Base-by-base conservation (phyloP, 148 eudicot genomes). In the Pharnaceum exiguum region DNA sequence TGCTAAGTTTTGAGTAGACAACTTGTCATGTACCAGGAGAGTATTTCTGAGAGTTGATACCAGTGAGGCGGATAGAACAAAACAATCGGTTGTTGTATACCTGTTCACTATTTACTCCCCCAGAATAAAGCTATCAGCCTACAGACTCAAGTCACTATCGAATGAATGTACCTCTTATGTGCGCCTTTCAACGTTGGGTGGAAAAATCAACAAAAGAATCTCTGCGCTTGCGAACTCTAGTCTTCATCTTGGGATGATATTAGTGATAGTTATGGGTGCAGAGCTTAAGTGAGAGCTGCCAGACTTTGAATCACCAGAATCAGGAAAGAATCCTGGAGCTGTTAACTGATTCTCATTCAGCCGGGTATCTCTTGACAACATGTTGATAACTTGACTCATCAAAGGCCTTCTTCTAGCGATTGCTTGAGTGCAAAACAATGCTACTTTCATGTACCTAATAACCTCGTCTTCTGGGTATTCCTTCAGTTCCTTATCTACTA, bases 371-470 rank as follows among this genome's bases (percentile, higher is more conserved):
- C 69, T 79, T 22, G 91, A 71, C 22, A 93, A 83, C 99, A 93
- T 89, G n/a, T 89, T 72, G 5, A 86, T 60, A 24, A 86, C 96
- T 51, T 89, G 95, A 73, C 84, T 83, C 86, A 93, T 88, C 72
- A 59, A 13, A 8, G 99, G 99, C 83, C 99, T 72, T 62, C 78
- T 75, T 56, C 55, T 79, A n/a, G 95, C 89, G 18, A 71, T 60
- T 40, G 85, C 80, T 71, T 93, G 99, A 12, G 95, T 78, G 67
- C 96, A 93, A 70, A 93, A 93, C 54, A 93, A 78, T 16, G 99
- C 95, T 22, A 93, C 83, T 62, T 68, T 86, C 33, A 89, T 79
- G 71, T 75, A 93, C 62, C 81, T 77, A 5, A 79, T 44, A 50
- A 75, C 83, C 31, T 68, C 76, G 10, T 78, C 83, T 45, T 83